A percentile compares a stretch with the other conserved stretches of the same genome.
Conservation (phyloP, 352 stramenopile species). For the Globisporangium rhizosaccharum region DNA sequence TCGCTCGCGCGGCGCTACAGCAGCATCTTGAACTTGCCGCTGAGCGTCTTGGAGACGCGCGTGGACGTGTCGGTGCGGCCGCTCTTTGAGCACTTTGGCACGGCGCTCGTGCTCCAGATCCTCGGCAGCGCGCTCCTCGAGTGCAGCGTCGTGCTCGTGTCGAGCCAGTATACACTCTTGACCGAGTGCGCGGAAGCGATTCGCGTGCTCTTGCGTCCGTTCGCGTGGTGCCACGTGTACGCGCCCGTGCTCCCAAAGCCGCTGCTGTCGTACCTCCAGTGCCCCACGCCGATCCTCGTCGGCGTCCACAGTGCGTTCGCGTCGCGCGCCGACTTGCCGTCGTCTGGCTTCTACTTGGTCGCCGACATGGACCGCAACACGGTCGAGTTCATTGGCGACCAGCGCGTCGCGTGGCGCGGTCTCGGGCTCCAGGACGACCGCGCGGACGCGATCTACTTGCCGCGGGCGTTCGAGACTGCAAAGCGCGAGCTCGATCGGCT, state of each 20-base stretch:
- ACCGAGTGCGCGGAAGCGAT: constrained; percentile 80
- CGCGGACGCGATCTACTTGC: constrained; percentile 40
- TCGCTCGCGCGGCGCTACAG: constrained; percentile 33
- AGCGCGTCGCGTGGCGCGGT: constrained; percentile 48
- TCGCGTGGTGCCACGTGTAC: constrained; percentile 90
- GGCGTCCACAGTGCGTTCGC: constrained; percentile 76
- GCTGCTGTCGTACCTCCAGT: constrained; percentile 86
- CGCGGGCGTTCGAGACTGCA: constrained; percentile 42
- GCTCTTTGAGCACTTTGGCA: constrained; percentile 70
- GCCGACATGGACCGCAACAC: constrained; percentile 66
- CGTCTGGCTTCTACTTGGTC: constrained; percentile 64
- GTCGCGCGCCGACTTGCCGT: constrained; percentile 48
- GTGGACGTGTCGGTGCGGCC: constrained; percentile 65
- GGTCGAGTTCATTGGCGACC: constrained; percentile 62
- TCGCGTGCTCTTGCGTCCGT: constrained; percentile 78
- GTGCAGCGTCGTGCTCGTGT: constrained; percentile 83
- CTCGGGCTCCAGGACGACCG: constrained; percentile 45
- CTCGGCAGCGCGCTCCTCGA: constrained; percentile 82
- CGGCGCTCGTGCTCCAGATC: constrained; percentile 61
- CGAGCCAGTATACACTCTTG: constrained; percentile 75
- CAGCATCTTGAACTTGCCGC: constrained; percentile 32
- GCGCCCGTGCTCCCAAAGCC: constrained; percentile 78
- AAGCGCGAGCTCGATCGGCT: constrained; percentile 53
- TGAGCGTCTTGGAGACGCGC: constrained; percentile 33
- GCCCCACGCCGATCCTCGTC: constrained; percentile 86